These are phyloP conservation scores for Saururus chinensis DNA, from an alignment of 164 flowering plant species.

Conservation along the genomic window DNA sequence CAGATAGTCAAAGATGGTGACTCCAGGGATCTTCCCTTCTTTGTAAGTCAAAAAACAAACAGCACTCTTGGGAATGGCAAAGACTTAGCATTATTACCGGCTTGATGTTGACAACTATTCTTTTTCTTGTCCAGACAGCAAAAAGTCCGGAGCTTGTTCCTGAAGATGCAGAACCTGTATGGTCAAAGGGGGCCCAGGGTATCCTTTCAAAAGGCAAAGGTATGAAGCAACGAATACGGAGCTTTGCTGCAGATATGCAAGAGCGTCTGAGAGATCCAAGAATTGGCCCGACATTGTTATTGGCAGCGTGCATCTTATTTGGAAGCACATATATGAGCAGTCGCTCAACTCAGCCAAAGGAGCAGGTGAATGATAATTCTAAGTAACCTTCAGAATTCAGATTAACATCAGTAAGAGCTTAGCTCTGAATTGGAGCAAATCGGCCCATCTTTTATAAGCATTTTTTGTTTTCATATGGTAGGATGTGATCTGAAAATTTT, in stretches of 20 bases:
- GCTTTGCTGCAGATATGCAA: constrained; percentile 15
- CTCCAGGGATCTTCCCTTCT: constrained; percentile 65
- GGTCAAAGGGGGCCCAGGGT: constrained; percentile 41
- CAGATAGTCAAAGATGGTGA: constrained; percentile 77
- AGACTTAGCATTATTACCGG: too few species aligned
- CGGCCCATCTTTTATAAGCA: too few species aligned
- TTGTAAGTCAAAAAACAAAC: constrained; percentile 36
- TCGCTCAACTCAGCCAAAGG: constrained; percentile 21
- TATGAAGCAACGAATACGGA: constrained; percentile 29
- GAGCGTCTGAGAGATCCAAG: constrained; percentile 67
- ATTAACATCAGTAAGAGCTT: too few species aligned
- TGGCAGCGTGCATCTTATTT: constrained; percentile 61
- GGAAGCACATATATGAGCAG: constrained; percentile 55
- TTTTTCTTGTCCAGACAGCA: constrained; percentile 38
- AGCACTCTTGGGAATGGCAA: neutral
- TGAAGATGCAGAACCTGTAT: constrained; percentile 53
- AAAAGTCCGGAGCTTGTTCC: constrained; percentile 70
- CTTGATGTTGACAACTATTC: neutral
- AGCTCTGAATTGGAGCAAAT: too few species aligned
- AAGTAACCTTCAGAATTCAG: too few species aligned
- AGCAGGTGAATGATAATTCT: constrained; percentile 15
- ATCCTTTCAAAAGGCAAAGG: constrained; percentile 34
- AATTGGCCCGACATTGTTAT: constrained; percentile 63
- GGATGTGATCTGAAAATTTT: too few species aligned
- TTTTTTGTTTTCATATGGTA: too few species aligned